Conservation (phyloP, 139 green algal genomes). For the Chlamydomonas applanata region DNA sequence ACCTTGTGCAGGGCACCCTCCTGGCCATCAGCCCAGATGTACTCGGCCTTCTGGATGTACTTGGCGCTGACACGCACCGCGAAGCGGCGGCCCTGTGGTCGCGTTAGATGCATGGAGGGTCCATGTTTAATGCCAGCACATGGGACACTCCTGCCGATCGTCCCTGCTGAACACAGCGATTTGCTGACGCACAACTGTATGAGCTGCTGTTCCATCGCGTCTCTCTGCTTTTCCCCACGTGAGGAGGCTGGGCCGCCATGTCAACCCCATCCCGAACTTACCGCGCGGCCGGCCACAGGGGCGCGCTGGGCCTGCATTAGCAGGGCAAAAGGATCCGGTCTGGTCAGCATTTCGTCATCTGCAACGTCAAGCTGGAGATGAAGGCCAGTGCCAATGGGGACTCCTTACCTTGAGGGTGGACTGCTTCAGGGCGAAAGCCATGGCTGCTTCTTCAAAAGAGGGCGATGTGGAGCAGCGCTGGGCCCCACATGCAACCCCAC, state of each 20-base stretch:
- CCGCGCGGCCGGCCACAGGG: slow-evolving; percentile 3
- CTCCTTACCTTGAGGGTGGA: not conserved
- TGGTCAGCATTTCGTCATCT: too few species aligned
- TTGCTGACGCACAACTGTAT: too few species aligned
- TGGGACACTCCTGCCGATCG: too few species aligned
- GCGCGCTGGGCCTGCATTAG: slow-evolving; percentile 1
- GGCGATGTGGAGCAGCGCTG: not conserved
- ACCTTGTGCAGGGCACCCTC: slow-evolving; percentile 38
- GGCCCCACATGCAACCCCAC: too few species aligned
- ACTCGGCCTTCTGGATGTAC: slow-evolving; percentile 42
- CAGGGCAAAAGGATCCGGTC: not conserved
- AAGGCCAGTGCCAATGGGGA: not conserved
- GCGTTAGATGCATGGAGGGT: too few species aligned
- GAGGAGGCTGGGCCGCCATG: too few species aligned
- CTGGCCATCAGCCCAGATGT: slow-evolving; percentile 40
- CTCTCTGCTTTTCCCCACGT: too few species aligned
- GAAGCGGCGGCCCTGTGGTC: not conserved
- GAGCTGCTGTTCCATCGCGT: too few species aligned
- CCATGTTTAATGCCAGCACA: too few species aligned
- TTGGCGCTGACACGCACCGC: slow-evolving; percentile 18
- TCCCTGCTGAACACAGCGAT: too few species aligned
- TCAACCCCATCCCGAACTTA: not conserved
- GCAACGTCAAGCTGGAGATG: too few species aligned
- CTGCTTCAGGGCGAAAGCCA: slow-evolving; percentile 4
- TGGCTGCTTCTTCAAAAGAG: not conserved